phyloP scores from a whole-genome alignment of 192 early-diverging fungal species.

The Gigaspora rosea region DNA sequence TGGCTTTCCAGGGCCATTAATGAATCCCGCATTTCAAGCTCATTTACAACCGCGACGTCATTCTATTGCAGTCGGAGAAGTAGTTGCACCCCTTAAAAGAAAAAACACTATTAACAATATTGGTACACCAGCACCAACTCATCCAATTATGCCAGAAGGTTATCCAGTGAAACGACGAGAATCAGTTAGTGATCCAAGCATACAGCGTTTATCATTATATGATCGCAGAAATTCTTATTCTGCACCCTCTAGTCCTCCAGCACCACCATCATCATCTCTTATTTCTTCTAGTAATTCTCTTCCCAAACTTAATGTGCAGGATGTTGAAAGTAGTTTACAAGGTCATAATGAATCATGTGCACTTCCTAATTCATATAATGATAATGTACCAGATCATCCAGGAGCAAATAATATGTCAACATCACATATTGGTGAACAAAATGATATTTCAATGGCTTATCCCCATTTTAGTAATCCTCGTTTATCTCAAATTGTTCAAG shows the following conservation, averaged over 20 bases:
- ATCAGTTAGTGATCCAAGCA: conserved; percentile 30
- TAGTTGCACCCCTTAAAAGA: conserved; percentile 22
- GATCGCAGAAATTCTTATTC: conserved; percentile 47
- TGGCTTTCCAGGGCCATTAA: conserved; percentile 31
- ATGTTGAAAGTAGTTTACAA: conserved; percentile 13
- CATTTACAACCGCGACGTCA: conserved; percentile 29
- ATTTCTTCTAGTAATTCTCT: conserved; percentile 22
- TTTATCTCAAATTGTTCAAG: conserved; percentile 34
- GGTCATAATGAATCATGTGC: conserved; percentile 16
- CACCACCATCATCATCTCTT: conserved; percentile 34
- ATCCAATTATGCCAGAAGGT: conserved; percentile 34
- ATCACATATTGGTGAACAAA: conserved; percentile 28
- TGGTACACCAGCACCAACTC: conserved; percentile 1
- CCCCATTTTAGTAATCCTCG: conserved; percentile 27
- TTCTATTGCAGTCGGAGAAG: conserved; percentile 32
- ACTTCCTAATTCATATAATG: neutral
- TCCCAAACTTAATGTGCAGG: conserved; percentile 37
- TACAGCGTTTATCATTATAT: conserved; percentile 33
- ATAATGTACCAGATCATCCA: conserved; percentile 15
- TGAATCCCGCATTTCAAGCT: conserved; percentile 32
- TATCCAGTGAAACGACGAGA: conserved; percentile 35
- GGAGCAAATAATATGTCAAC: neutral
- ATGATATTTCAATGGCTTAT: conserved; percentile 4
- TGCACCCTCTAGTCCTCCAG: conserved; percentile 47
- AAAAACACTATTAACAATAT: conserved; percentile 5